These are phyloP conservation scores for Xerocomus potaroensis DNA, from an alignment of 768 basidiomycete genomes.

Conservation along the genomic window DNA sequence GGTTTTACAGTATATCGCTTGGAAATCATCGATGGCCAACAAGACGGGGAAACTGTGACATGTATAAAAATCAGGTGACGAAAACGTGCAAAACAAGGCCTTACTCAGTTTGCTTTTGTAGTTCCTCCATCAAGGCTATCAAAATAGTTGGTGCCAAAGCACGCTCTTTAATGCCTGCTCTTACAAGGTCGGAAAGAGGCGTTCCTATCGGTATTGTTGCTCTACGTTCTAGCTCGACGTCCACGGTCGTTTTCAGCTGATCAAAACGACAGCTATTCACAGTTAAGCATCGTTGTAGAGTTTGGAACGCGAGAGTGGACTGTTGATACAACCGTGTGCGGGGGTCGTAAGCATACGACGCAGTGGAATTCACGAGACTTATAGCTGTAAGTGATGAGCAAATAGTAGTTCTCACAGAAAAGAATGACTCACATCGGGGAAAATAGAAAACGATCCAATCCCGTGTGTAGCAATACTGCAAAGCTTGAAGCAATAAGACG, in stretches of 20 bases:
- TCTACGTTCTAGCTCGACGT: slow-evolving; percentile 45
- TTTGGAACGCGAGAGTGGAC: slow-evolving; percentile 56
- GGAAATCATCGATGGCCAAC: slow-evolving; percentile 85
- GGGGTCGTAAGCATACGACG: slow-evolving; percentile 67
- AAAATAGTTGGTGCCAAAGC: slow-evolving; percentile 52
- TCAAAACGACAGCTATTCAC: slow-evolving; percentile 51
- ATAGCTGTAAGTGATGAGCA: slow-evolving; percentile 34
- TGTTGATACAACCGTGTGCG: slow-evolving; percentile 77
- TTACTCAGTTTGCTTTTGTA: slow-evolving; percentile 64
- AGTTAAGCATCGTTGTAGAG: slow-evolving; percentile 55
- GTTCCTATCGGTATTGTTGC: slow-evolving; percentile 46
- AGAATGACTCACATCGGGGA: slow-evolving; percentile 56
- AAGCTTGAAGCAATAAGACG: slow-evolving; percentile 69
- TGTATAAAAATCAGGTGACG: background rate
- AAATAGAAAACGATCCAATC: slow-evolving; percentile 85
- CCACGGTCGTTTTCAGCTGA: slow-evolving; percentile 37
- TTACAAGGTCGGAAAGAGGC: slow-evolving; percentile 49
- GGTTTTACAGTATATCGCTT: slow-evolving; percentile 67
- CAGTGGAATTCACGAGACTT: slow-evolving; percentile 70
- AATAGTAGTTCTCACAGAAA: background rate
- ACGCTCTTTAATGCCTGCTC: slow-evolving; percentile 53
- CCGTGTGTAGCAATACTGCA: slow-evolving; percentile 57
- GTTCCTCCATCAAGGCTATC: slow-evolving; percentile 51
- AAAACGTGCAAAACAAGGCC: slow-evolving; percentile 14
- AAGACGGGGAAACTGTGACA: slow-evolving; percentile 65